A percentile compares a stretch with the other conserved stretches of the same genome.
These are phyloP conservation scores for Metarhizium sp. DNA, from an alignment of 2,329 filamentous ascomycete genomes.

Conservation along the genomic window DNA sequence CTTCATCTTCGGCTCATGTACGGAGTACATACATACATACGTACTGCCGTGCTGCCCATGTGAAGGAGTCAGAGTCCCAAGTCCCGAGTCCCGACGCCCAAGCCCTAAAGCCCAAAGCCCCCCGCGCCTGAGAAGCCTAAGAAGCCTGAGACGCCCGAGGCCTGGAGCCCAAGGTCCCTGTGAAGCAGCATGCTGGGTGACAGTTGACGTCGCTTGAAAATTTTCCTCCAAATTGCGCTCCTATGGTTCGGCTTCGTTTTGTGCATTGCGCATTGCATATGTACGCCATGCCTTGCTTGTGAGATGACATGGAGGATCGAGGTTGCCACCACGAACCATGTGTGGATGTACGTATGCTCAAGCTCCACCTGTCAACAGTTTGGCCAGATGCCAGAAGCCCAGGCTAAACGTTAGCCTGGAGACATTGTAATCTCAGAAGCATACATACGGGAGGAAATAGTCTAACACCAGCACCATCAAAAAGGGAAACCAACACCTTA, in stretches of 20 bases:
- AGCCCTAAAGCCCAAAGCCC: not conserved
- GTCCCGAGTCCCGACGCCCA: too few relatives aligned
- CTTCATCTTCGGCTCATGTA: not conserved
- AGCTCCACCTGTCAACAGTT: not conserved
- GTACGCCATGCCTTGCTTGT: not conserved
- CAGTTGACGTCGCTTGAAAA: not conserved
- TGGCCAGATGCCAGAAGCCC: not conserved
- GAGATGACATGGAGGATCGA: not conserved
- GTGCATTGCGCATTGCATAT: not conserved
- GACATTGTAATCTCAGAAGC: not conserved
- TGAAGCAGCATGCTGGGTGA: not conserved
- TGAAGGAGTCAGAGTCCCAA: too few relatives aligned
- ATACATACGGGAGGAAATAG: not conserved
- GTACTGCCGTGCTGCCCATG: not conserved
- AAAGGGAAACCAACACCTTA: not conserved
- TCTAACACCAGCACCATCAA: not conserved
- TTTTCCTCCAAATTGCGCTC: not conserved
- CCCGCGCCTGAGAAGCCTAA: not conserved
- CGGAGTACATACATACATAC: too few relatives aligned
- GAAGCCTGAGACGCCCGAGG: not conserved
- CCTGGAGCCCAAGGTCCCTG: not conserved
- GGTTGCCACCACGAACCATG: not conserved
- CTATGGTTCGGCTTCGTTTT: not conserved
- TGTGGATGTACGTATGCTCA: not conserved
- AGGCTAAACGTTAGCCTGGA: not conserved